Evolutionary conservation across 345 rosid genomes (phyloP).

Genomic region (Raphanus sativus): DNA sequence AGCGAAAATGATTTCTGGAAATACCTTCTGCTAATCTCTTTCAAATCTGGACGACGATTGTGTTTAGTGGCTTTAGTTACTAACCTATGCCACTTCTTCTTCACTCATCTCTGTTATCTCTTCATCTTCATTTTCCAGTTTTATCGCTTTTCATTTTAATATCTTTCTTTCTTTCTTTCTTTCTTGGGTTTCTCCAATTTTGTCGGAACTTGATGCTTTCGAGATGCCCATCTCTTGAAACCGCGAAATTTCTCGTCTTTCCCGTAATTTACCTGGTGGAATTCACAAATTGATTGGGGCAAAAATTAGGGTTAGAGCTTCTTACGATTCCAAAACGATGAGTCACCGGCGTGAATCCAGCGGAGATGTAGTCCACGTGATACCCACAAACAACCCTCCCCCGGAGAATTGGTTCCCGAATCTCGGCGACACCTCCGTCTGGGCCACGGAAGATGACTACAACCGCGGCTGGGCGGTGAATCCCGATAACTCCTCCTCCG

Average conservation of each 20-base stretch:
- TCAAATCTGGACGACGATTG: slow-evolving; percentile 9
- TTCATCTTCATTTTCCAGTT: not conserved
- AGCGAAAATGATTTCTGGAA: slow-evolving; percentile 23
- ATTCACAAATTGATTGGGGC: slow-evolving; percentile 5
- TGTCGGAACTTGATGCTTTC: slow-evolving; percentile 21
- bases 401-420: slow-evolving; percentile 67
- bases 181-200: slow-evolving; percentile 31
- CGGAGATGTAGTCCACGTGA: slow-evolving; percentile 77
- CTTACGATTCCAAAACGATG: slow-evolving; percentile 38
- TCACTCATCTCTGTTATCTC: not conserved
- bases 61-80: slow-evolving; percentile 10
- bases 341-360: slow-evolving; percentile 62
- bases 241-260: slow-evolving; percentile 16
- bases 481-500: slow-evolving; percentile 32
- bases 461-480: slow-evolving; percentile 57
- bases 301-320: slow-evolving; percentile 40
- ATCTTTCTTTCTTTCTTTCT: not conserved
- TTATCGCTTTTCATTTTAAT: not conserved
- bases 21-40: slow-evolving; percentile 17
- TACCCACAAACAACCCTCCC: slow-evolving; percentile 49
- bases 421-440: slow-evolving; percentile 55
- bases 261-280: slow-evolving; percentile 12
- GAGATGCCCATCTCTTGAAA: slow-evolving; percentile 38
- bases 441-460: slow-evolving; percentile 98
- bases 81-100: not conserved